Base-by-base conservation (phyloP, 2,329 filamentous ascomycete genomes). In the Nemania abortiva region DNA sequence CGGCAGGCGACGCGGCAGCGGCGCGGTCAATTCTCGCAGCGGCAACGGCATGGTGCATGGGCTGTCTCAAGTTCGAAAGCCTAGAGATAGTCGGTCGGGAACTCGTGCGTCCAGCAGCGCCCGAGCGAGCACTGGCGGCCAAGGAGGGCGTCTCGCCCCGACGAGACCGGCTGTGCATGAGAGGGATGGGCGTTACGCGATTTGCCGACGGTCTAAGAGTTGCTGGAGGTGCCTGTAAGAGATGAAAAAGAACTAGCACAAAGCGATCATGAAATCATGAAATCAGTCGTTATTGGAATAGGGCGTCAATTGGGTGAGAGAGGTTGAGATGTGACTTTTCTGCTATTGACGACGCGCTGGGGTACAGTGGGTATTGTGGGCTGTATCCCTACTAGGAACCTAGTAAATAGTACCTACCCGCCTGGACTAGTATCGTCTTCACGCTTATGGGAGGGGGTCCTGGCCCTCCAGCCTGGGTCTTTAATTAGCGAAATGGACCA, bases 1-100 rank as follows among this genome's bases (percentile, higher is more conserved):
- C 89, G 68, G 92, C 88, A 5, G 94, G 93, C 5, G 95, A 95
- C 13, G 86, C 82, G 31, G 91, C 84, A 55, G 84, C 81, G 52
- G 76, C 77, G 24, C 82, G 80, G 34, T 82, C 80, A 54, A 80
- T 74, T 57, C 77, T 74, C 20, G 76, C 66, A 34, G 77, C 76
- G 24, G 57, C 49, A 39, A 71, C 64, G 37, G 74, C 69, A 67
- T 75, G 70, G 56, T 74, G 64, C 20, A 68, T 58, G n/a, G 75
- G 77, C 31, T 75, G 73, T 52, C 77, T 72, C 20, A 78, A 72
- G 3, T 69, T 70, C 11, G 77, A 76, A 31, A 63, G 11, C 66
- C 77, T 74, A 6, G 70, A 70, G 29, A 70, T 52, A 5, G 72
- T 73, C 34, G 70, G 72, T 68, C 75, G 74, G 27, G 76, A 49